These are phyloP conservation scores for Eutrema heterophyllum DNA, from an alignment of 345 rosid genomes.

Conservation along the genomic window DNA sequence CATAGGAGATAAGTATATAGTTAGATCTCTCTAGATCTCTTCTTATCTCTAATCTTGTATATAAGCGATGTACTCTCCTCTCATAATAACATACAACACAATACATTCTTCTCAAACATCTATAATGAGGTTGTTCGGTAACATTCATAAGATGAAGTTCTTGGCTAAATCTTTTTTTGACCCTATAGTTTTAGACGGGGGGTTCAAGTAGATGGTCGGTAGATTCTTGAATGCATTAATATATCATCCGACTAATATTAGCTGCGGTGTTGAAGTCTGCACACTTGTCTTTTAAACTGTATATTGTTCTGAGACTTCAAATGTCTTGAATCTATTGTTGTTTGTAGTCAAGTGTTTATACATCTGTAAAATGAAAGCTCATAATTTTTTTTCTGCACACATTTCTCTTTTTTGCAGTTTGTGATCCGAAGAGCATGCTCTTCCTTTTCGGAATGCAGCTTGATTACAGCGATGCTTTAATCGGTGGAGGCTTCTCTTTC, in stretches of 20 bases:
- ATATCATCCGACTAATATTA: not conserved
- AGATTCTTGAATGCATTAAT: not conserved
- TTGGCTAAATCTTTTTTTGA: not conserved
- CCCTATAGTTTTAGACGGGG: not conserved
- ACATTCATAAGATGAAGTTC: not conserved
- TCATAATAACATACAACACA: too few relatives aligned
- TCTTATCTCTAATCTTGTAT: too few relatives aligned
- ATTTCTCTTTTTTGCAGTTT: slow-evolving; percentile 50
- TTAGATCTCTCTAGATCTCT: too few relatives aligned
- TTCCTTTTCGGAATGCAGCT: slow-evolving; percentile 92
- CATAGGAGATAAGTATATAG: too few relatives aligned
- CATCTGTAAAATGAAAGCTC: not conserved
- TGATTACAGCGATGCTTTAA: slow-evolving; percentile 91
- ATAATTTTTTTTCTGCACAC: too few relatives aligned
- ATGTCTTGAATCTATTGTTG: not conserved
- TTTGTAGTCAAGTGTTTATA: not conserved
- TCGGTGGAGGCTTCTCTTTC: slow-evolving; percentile 97
- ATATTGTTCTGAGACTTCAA: not conserved
- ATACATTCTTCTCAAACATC: too few relatives aligned
- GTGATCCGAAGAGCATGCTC: slow-evolving; percentile 98
- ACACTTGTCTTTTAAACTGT: not conserved
- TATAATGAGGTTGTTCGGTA: not conserved
- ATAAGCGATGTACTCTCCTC: too few relatives aligned
- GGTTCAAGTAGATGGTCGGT: not conserved
- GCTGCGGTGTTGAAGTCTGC: not conserved